Percentiles rank a stretch among this genome's conserved stretches.
Conservation (phyloP, 148 eudicot genomes). For the Cornus florida region DNA sequence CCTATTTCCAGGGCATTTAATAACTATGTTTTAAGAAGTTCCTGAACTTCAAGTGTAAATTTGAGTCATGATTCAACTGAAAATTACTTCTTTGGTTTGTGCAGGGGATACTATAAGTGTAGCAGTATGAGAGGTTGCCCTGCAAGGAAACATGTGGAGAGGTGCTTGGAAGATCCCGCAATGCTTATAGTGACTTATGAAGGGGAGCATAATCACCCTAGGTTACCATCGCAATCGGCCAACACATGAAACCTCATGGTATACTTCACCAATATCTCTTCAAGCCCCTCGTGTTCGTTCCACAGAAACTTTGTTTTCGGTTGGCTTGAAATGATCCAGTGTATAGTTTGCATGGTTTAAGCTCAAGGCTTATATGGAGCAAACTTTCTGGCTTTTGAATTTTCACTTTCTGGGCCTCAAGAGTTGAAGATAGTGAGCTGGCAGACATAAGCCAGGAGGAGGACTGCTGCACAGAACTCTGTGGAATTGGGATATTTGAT, state of each 20-base stretch:
- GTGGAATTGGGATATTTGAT: slow-evolving; percentile 1
- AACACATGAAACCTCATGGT: slow-evolving; percentile 29
- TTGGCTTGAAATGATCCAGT: slow-evolving; percentile 16
- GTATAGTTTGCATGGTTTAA: slow-evolving; percentile 10
- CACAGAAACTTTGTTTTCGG: neutral
- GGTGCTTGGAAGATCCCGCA: slow-evolving; percentile 71
- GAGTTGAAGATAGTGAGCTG: neutral
- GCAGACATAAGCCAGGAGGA: neutral
- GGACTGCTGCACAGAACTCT: neutral
- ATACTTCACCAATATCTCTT: neutral
- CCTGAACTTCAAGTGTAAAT: neutral
- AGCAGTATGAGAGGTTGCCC: slow-evolving; percentile 89
- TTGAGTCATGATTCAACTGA: neutral
- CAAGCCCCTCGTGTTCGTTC: neutral
- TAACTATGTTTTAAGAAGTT: neutral
- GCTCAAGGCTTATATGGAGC: slow-evolving; percentile 9
- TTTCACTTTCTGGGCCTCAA: neutral
- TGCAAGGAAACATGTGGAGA: slow-evolving; percentile 82
- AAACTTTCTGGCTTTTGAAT: neutral
- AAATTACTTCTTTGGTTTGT: slow-evolving; percentile 9
- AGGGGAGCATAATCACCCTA: slow-evolving; percentile 78
- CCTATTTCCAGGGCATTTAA: neutral
- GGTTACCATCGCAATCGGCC: slow-evolving; percentile 49
- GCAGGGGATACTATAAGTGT: slow-evolving; percentile 86
- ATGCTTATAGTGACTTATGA: slow-evolving; percentile 83